Percentiles rank a stretch among this genome's conserved stretches.
Conservation (phyloP, 768 basidiomycete species). For the Pleurotus pulmonarius region DNA sequence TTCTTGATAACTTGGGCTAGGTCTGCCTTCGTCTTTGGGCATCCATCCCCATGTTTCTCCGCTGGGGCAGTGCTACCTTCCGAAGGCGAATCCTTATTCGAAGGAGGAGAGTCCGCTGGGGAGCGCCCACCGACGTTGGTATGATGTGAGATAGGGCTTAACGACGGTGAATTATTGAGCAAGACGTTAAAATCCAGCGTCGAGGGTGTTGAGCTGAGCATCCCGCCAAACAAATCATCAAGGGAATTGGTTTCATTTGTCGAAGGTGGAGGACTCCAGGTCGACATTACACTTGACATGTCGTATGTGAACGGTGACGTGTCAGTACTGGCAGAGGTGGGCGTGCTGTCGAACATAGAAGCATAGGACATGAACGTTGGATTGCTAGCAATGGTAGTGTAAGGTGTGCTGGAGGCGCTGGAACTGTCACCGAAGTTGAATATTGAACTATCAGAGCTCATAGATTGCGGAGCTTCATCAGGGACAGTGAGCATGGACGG, state of each 20-base stretch:
- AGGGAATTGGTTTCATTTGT: conserved; percentile 25
- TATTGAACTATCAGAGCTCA: conserved; percentile 56
- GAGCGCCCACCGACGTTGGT: conserved; percentile 21
- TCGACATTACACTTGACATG: conserved; percentile 35
- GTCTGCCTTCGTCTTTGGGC: conserved; percentile 56
- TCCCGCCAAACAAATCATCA: conserved; percentile 39
- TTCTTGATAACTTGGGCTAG: conserved; percentile 44
- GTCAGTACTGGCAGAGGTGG: conserved; percentile 17
- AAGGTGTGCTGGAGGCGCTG: conserved; percentile 45
- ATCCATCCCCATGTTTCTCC: conserved; percentile 26
- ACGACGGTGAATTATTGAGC: conserved; percentile 31
- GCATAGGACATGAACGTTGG: conserved; percentile 85
- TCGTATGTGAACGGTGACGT: conserved; percentile 42
- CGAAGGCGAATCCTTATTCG: conserved; percentile 30
- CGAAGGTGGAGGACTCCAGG: conserved; percentile 39
- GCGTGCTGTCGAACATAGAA: conserved; percentile 45
- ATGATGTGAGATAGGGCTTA: conserved; percentile 58
- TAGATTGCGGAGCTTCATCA: conserved; percentile 55
- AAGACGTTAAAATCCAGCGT: conserved; percentile 27
- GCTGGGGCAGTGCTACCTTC: conserved; percentile 30
- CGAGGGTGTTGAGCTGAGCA: conserved; percentile 26
- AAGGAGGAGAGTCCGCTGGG: conserved; percentile 15
- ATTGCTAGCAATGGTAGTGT: conserved; percentile 80
- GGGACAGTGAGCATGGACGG: conserved; percentile 60
- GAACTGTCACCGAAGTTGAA: conserved; percentile 50